Percentiles rank a stretch among this genome's conserved stretches.
These are phyloP conservation scores for Saccharum officinarum DNA, from an alignment of 176 grass and related monocot genomes.

Conservation along the genomic window DNA sequence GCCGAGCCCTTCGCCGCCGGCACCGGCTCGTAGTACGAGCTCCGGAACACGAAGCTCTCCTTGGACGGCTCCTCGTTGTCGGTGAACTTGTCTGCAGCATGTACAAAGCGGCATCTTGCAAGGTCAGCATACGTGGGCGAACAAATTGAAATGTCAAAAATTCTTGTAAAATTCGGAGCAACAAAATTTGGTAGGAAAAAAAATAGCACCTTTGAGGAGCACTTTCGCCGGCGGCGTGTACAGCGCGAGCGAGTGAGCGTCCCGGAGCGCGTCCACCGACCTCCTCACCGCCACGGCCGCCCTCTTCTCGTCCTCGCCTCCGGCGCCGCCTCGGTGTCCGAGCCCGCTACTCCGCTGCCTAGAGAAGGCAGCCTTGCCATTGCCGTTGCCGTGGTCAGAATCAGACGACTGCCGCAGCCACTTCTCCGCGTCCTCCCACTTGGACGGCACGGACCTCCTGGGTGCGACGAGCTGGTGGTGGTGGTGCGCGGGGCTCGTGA, in stretches of 20 bases:
- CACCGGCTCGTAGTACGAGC: conserved; percentile 39
- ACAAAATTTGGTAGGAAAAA: not conserved
- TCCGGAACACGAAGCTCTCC: conserved; percentile 71
- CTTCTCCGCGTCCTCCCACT: conserved; percentile 99
- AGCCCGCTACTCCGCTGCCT: conserved; percentile 41
- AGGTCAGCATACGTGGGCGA: not conserved
- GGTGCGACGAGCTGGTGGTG: conserved; percentile 45
- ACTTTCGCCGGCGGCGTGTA: conserved; percentile 55
- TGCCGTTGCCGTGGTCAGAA: conserved; percentile 5
- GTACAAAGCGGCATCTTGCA: not conserved
- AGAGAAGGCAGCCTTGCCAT: conserved; percentile 34
- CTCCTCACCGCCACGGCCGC: conserved; percentile 20
- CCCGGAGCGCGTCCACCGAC: conserved; percentile 41
- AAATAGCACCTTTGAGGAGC: conserved; percentile 78
- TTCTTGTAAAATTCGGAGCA: not conserved
- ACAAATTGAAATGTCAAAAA: not conserved
- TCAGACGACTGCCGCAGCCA: conserved; percentile 71
- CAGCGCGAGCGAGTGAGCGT: conserved; percentile 40
- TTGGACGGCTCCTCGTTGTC: conserved; percentile 74
- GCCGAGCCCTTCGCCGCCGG: conserved; percentile 16
- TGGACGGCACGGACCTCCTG: conserved; percentile 73
- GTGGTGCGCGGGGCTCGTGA: conserved; percentile 57
- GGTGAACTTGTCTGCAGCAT: conserved; percentile 84
- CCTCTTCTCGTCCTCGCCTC: conserved; percentile 28
- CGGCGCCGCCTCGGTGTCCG: conserved; percentile 27